A percentile compares a stretch with the other conserved stretches of the same genome.
Conservation (phyloP, 2,329 filamentous ascomycete species). For the Ceratocystis diversiconidia region DNA sequence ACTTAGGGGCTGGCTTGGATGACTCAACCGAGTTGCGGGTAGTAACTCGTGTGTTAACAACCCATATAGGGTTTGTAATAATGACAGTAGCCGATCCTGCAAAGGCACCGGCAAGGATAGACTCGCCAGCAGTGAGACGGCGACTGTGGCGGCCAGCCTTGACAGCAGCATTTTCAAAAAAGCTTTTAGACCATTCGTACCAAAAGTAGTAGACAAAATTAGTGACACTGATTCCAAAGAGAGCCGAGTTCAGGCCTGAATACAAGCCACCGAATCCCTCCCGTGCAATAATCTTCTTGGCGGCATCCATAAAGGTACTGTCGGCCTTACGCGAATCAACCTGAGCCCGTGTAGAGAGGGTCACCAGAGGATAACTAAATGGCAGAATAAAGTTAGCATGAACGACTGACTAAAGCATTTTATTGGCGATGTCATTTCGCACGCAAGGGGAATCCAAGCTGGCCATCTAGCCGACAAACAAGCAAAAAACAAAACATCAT, state of each 20-base stretch:
- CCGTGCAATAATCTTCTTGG: conserved; percentile 74
- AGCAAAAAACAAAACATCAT: neutral
- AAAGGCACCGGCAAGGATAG: conserved; percentile 87
- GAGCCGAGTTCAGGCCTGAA: conserved; percentile 78
- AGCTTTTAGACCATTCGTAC: conserved; percentile 92
- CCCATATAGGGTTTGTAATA: conserved; percentile 98
- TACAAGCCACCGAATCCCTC: conserved; percentile 85
- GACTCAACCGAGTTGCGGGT: conserved; percentile 43
- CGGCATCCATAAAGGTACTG: conserved; percentile 68
- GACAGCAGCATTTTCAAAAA: conserved; percentile 66
- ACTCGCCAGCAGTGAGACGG: conserved; percentile 81
- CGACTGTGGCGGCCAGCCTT: conserved; percentile 58
- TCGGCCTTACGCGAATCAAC: conserved; percentile 92
- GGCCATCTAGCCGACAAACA: neutral
- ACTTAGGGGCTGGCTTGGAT: conserved; percentile 20
- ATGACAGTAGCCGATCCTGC: conserved; percentile 89
- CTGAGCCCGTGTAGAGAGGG: conserved; percentile 90
- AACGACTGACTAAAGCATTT: neutral
- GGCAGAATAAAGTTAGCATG: neutral
- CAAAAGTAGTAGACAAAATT: conserved; percentile 99
- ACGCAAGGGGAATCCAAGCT: neutral
- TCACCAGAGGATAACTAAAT: conserved; percentile 80
- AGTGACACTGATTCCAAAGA: conserved; percentile 95
- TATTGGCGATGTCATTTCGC: neutral
- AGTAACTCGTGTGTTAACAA: conserved; percentile 96